Conservation (phyloP, 169 alveolate genomes). For the Plasmodium knowlesi region DNA sequence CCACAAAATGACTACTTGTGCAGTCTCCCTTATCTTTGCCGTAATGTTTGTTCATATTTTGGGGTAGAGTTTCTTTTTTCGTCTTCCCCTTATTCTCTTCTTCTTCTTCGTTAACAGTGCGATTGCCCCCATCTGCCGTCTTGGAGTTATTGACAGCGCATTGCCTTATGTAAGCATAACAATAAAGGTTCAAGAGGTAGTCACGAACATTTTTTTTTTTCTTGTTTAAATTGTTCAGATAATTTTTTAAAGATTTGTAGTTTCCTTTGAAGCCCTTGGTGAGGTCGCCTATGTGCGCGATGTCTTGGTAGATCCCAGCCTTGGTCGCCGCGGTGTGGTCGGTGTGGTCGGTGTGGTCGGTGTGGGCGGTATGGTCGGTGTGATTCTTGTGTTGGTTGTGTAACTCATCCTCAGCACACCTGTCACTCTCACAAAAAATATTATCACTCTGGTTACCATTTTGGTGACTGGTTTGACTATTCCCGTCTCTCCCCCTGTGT, state of each 20-base stretch:
- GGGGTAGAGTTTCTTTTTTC: neutral
- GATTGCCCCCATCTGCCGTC: neutral
- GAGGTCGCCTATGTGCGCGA: constrained; percentile 5
- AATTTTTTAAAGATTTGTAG: constrained; percentile 7
- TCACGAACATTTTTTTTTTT: neutral
- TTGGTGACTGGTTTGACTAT: neutral
- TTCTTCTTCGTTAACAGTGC: neutral
- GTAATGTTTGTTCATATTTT: neutral
- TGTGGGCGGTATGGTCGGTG: too few species aligned
- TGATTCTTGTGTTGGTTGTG: too few species aligned
- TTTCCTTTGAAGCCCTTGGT: neutral
- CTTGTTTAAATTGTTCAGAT: constrained; percentile 11
- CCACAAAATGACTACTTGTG: neutral
- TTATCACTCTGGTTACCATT: neutral
- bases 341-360: too few species aligned
- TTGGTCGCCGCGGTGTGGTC: neutral
- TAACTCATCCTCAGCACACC: neutral
- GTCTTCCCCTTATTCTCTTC: neutral
- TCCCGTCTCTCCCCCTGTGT: neutral
- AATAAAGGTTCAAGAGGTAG: neutral
- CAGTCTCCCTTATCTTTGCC: neutral
- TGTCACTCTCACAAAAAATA: neutral
- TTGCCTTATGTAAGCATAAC: neutral
- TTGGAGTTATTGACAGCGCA: neutral
- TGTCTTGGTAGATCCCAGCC: neutral